A percentile compares a stretch with the other conserved stretches of the same genome.
Evolutionary conservation across 2,329 filamentous ascomycete genomes (phyloP).

Genomic region (Cadophora sp.): DNA sequence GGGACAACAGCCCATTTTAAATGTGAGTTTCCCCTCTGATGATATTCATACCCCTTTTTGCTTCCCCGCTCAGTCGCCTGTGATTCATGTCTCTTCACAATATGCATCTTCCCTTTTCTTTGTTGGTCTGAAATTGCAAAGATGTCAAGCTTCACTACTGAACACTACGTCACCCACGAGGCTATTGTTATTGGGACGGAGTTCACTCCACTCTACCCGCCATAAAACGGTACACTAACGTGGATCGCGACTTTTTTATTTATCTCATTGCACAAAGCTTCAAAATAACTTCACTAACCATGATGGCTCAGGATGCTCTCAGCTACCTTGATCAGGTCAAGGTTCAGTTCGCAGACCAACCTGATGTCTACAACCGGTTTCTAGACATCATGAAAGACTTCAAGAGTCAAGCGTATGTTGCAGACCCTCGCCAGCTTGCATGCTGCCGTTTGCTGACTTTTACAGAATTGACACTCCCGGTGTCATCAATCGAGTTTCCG

Average conservation of each 20-base stretch:
- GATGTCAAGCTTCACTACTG: background rate
- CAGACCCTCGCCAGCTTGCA: background rate
- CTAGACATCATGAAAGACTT: constrained; percentile 99
- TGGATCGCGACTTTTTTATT: background rate
- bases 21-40: constrained; percentile 55
- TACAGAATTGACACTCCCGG: constrained; percentile 90
- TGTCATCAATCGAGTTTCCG: constrained; percentile 95
- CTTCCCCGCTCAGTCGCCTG: background rate
- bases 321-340: constrained; percentile 99
- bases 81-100: background rate
- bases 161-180: background rate
- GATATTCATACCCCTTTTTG: constrained; percentile 1
- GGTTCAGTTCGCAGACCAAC: constrained; percentile 95
- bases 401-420: constrained; percentile 88
- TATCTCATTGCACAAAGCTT: background rate
- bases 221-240: background rate
- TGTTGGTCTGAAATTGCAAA: background rate
- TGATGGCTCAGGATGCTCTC: constrained; percentile 69
- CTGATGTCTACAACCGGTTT: constrained; percentile 96
- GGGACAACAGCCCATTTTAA: constrained; percentile 82
- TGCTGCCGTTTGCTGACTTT: constrained; percentile 41
- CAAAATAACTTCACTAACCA: constrained; percentile 24
- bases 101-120: background rate
- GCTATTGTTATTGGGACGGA: background rate
- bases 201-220: background rate